Evolutionary conservation across 2,329 filamentous ascomycete species (phyloP).

Genomic region (Emericellopsis cladophorae): DNA sequence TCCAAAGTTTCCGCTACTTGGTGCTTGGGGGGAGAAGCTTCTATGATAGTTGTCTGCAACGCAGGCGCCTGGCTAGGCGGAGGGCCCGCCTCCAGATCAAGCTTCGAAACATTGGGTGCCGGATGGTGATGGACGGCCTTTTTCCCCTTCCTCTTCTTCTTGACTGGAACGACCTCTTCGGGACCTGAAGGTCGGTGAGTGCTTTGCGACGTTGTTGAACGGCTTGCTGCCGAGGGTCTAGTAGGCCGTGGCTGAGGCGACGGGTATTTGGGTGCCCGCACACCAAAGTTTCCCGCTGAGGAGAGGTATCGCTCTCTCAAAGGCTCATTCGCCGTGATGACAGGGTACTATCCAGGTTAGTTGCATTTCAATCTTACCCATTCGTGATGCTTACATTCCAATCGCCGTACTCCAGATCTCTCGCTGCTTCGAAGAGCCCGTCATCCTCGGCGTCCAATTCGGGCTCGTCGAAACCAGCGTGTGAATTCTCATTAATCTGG

Average conservation of each 20-base stretch:
- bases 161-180: conserved; percentile 16
- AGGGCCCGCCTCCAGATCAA: conserved; percentile 11
- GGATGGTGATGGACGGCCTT: conserved; percentile 19
- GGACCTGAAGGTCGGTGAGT: conserved; percentile 9
- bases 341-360: conserved; percentile 58
- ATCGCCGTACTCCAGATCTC: conserved; percentile 68
- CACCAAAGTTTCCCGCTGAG: conserved; percentile 14
- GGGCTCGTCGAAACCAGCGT: conserved; percentile 35
- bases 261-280: conserved; percentile 11
- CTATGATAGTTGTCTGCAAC: background rate
- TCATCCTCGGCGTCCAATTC: conserved; percentile 60
- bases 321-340: conserved; percentile 71
- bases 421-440: conserved; percentile 54
- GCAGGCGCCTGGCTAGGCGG: conserved; percentile 2
- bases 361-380: background rate
- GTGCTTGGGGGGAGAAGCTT: background rate
- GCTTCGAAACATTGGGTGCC: conserved; percentile 13
- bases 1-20: background rate
- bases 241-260: conserved; percentile 3
- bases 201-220: conserved; percentile 6
- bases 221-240: conserved; percentile 2
- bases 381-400: conserved; percentile 65
- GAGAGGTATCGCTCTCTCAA: conserved; percentile 51
- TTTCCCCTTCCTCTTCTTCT: conserved; percentile 24
- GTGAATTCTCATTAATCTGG: conserved; percentile 20